Evolutionary conservation across 2,329 filamentous ascomycete genomes (phyloP), one percentile per base, ranked within the genome.

Genomic region (Cladophialophora psammophila): DNA sequence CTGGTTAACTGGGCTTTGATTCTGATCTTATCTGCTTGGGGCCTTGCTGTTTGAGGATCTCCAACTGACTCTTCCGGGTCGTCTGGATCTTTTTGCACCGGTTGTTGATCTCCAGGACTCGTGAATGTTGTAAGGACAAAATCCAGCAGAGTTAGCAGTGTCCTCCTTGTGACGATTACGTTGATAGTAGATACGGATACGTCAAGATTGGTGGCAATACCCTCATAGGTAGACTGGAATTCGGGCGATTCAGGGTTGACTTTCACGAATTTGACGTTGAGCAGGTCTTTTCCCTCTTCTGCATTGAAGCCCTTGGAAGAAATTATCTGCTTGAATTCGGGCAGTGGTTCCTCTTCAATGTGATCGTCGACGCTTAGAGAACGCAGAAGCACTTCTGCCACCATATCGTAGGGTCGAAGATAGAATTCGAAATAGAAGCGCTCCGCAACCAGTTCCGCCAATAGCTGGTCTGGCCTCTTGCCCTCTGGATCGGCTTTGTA

Each of bases 311-410:
- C 88, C 75, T 96, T 94, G 0, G 95, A 97, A 0, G 94, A 96
- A n/a, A 99, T 88, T 59, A 99, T 96, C 32, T 94, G 94, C 79
- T 95, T 97, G 83, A 99, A 99, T 75, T 98, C 94, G 7, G 91
- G 90, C 0, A 92, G 83, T 0, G 93, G 89, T 62, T 94, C 91
- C 71, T 95, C 84, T 72, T 92, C 94, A 8, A 99, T 94, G 75
- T 98, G 94, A 76, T 99, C 95, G 74, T 98, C 94, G 2, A 99
- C 88, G 0, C 90, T 92, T 18, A 99, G 83, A 1, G 93, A 94
- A 13, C 91, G 91, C 9, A 99, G 85, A 0, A 93, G 89, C 32
- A 99, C 92, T 74, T 97, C 92, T 1, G 95, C 94, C 32, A 90
- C 91, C 90, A 99, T 95, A 76, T 99, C 94, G 73, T 91, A 97